Conservation (phyloP, 805 yeast genomes). For the Suhomyces vadensis region DNA sequence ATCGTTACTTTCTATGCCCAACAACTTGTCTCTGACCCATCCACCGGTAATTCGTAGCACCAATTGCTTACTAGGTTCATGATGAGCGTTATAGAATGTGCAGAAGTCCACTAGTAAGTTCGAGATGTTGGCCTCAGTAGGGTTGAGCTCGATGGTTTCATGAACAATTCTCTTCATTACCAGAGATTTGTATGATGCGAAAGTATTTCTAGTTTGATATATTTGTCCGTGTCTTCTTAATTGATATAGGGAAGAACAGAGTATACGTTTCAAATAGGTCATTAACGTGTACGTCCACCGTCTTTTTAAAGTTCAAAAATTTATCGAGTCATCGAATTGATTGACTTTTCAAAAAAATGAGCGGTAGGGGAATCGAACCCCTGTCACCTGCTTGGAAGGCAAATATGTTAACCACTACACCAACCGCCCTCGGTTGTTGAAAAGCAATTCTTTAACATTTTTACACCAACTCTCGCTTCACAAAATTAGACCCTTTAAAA, state of each 20-base stretch:
- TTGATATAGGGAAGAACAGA: slow-evolving; percentile 1
- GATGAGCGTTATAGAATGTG: slow-evolving; percentile 31
- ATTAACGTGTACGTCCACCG: neutral
- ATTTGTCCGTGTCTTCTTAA: neutral
- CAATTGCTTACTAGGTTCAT: slow-evolving; percentile 26
- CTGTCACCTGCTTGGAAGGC: slow-evolving; percentile 94
- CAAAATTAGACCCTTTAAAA: no score
- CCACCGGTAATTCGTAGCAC: slow-evolving; percentile 91
- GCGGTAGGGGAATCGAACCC: slow-evolving; percentile 94
- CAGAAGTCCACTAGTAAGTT: slow-evolving; percentile 44
- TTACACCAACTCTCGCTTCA: no score
- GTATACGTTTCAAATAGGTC: slow-evolving; percentile 1
- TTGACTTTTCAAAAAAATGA: slow-evolving; percentile 40
- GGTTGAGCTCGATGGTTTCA: slow-evolving; percentile 15
- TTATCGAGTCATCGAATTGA: neutral
- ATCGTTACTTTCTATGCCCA: slow-evolving; percentile 81
- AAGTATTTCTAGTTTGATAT: neutral
- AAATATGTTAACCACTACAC: slow-evolving; percentile 91
- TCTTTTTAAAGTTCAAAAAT: neutral
- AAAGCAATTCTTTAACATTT: no score
- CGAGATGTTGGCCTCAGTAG: slow-evolving; percentile 44
- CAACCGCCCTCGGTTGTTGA: slow-evolving; percentile 86
- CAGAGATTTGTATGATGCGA: neutral
- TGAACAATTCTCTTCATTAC: slow-evolving; percentile 5
- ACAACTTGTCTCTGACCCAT: slow-evolving; percentile 94